phyloP scores from a whole-genome alignment of 2,329 filamentous ascomycete genomes.

The Fusarium pseudonygamai region DNA sequence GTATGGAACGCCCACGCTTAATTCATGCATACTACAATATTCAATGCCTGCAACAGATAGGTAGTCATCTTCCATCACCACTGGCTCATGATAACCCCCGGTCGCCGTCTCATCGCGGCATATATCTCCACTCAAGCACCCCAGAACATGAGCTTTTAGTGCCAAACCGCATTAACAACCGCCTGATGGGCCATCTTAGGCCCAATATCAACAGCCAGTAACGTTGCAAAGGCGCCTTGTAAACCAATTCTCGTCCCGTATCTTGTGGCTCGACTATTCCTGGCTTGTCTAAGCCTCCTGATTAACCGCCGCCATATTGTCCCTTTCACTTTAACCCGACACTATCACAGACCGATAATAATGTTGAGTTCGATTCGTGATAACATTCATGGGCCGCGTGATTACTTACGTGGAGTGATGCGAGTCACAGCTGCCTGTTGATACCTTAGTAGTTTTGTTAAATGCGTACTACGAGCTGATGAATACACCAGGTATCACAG shows the following conservation, averaged over 20 bases:
- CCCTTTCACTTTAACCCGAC: not conserved
- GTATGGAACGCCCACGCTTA: not conserved
- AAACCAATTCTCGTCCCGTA: conserved; percentile 21
- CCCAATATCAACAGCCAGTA: conserved; percentile 35
- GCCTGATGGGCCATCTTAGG: conserved; percentile 30
- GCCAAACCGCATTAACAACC: conserved; percentile 35
- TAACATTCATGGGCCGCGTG: conserved; percentile 12
- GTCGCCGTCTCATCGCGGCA: conserved; percentile 18
- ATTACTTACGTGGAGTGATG: conserved; percentile 10
- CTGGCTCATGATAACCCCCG: conserved; percentile 8
- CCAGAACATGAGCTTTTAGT: conserved; percentile 26
- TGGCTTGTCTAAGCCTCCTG: conserved; percentile 33
- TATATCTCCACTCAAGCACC: conserved; percentile 26
- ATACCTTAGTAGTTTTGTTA: not conserved
- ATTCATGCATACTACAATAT: conserved; percentile 1
- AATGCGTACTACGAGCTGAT: conserved; percentile 6
- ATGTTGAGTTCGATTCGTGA: not conserved
- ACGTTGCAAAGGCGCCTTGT: conserved; percentile 28
- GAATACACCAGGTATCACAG: conserved; percentile 22
- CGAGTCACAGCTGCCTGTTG: conserved; percentile 14
- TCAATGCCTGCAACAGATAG: not conserved
- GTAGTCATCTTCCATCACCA: not conserved
- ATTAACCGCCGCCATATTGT: conserved; percentile 27
- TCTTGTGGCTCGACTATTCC: conserved; percentile 31
- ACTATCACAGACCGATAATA: not conserved